Evolutionary conservation across 768 basidiomycete species (phyloP).

Genomic region (Trichaptum fuscoviolaceum): DNA sequence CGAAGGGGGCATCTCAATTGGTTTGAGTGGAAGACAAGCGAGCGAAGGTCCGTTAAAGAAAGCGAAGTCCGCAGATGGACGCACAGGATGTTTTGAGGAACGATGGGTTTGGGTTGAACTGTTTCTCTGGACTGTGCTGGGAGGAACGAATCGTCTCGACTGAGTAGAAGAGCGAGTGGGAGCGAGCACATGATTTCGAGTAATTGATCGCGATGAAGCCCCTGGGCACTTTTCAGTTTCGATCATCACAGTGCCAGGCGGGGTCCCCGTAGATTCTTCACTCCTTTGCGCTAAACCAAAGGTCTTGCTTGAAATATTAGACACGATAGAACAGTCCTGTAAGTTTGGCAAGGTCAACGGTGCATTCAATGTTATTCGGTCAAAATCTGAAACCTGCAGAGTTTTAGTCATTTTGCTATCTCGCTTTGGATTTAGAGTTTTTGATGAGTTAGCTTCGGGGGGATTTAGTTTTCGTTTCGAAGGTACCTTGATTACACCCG

Average conservation of each 20-base stretch:
- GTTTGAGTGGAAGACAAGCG: conserved; percentile 15
- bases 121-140: background rate
- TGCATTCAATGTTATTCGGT: background rate
- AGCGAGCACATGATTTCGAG: background rate
- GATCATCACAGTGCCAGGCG: background rate
- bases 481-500: background rate
- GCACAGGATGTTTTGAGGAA: background rate
- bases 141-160: background rate
- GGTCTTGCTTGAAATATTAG: background rate
- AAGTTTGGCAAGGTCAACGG: no score
- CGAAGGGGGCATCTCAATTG: conserved; percentile 53
- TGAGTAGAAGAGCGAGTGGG: background rate
- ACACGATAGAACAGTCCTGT: background rate
- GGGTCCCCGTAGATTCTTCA: background rate
- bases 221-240: background rate
- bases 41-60: conserved; percentile 32
- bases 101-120: background rate
- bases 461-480: background rate
- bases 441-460: background rate
- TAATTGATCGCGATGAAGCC: background rate
- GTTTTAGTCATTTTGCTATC: background rate
- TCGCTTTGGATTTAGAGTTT: background rate
- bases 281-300: background rate
- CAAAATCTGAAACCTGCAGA: background rate
- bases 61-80: conserved; percentile 10